These are phyloP conservation scores for Samsoniella hepiali DNA, from an alignment of 2,329 filamentous ascomycete genomes.

Conservation along the genomic window DNA sequence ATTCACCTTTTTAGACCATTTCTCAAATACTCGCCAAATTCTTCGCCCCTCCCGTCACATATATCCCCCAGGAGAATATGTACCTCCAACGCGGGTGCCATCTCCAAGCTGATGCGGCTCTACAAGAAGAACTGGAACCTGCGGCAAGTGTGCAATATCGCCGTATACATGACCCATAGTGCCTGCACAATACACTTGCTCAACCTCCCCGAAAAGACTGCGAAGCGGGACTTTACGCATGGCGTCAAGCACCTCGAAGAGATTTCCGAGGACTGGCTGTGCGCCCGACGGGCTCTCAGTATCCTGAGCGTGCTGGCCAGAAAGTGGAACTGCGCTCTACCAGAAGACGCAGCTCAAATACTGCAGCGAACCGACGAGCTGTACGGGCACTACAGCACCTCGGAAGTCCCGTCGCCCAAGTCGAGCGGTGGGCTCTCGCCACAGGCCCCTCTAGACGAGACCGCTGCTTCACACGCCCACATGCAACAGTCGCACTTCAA, in stretches of 20 bases:
- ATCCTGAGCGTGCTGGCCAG: slow-evolving; percentile 80
- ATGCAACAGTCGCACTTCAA: slow-evolving; percentile 19
- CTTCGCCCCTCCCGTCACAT: slow-evolving; percentile 79
- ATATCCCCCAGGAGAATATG: slow-evolving; percentile 89
- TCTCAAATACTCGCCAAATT: slow-evolving; percentile 78
- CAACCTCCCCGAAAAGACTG: slow-evolving; percentile 88
- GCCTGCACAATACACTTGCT: slow-evolving; percentile 93
- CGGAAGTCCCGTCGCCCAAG: slow-evolving; percentile 56
- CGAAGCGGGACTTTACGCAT: slow-evolving; percentile 83
- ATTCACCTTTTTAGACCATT: slow-evolving; percentile 96
- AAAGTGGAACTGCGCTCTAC: slow-evolving; percentile 88
- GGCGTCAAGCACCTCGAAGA: slow-evolving; percentile 90
- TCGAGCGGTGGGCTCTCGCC: slow-evolving; percentile 34
- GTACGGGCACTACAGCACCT: slow-evolving; percentile 68
- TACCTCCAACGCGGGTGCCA: slow-evolving; percentile 81
- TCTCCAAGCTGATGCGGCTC: slow-evolving; percentile 89
- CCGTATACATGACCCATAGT: slow-evolving; percentile 91
- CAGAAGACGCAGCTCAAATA: slow-evolving; percentile 74
- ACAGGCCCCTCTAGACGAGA: slow-evolving; percentile 27
- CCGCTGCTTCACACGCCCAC: slow-evolving; percentile 20
- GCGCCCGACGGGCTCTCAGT: slow-evolving; percentile 77
- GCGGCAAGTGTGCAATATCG: slow-evolving; percentile 92
- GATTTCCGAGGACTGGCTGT: slow-evolving; percentile 92
- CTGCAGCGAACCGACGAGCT: slow-evolving; percentile 76
- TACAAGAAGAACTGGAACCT: slow-evolving; percentile 92